Evolutionary conservation across 768 basidiomycete genomes (phyloP).

Genomic region (Fistulinella prunicolor): DNA sequence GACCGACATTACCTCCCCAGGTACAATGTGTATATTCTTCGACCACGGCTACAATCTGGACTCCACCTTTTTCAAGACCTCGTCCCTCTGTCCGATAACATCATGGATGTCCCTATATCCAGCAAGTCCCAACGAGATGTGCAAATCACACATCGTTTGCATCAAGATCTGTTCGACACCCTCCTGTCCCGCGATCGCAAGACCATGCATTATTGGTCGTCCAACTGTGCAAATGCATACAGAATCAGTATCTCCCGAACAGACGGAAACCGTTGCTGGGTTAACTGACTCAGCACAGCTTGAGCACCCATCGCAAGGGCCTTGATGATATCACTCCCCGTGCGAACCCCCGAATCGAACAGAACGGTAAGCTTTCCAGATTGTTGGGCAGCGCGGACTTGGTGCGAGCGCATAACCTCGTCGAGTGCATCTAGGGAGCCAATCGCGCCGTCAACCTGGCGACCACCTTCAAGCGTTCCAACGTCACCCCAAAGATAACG

Average conservation of each 20-base stretch:
- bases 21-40: no score
- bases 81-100: conserved; percentile 51
- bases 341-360: conserved; percentile 72
- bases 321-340: conserved; percentile 80
- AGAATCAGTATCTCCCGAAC: background rate
- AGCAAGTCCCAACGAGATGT: conserved; percentile 58
- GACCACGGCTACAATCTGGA: no score
- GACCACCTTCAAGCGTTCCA: conserved; percentile 47
- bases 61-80: conserved; percentile 21
- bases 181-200: conserved; percentile 63
- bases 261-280: background rate
- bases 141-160: conserved; percentile 65
- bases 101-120: conserved; percentile 61
- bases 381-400: conserved; percentile 54
- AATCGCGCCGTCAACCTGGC: conserved; percentile 79
- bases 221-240: conserved; percentile 44
- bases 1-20: no score
- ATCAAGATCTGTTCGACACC: conserved; percentile 75
- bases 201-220: conserved; percentile 73
- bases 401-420: conserved; percentile 60
- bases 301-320: conserved; percentile 86
- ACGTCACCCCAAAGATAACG: background rate
- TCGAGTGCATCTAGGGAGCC: conserved; percentile 73
- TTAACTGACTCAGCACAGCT: conserved; percentile 64
- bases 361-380: conserved; percentile 66